These are phyloP conservation scores for Hyphopichia burtonii DNA, from an alignment of 1,139 yeast genomes.

Conservation along the genomic window DNA sequence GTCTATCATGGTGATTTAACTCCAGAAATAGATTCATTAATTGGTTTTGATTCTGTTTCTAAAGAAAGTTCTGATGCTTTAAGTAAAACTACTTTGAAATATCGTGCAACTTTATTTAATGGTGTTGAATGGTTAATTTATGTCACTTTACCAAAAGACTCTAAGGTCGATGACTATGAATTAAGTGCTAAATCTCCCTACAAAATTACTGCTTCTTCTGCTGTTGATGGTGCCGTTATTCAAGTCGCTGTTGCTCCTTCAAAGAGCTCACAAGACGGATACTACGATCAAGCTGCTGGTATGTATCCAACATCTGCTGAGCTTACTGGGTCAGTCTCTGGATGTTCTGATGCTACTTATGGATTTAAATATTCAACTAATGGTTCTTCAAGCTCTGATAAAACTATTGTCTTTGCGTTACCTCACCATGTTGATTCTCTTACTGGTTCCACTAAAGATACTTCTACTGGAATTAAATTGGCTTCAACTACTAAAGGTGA, in stretches of 20 bases:
- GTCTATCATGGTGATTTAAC: constrained; percentile 50
- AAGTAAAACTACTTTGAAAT: constrained; percentile 42
- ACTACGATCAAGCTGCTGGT: constrained; percentile 39
- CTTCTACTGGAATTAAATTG: constrained; percentile 49
- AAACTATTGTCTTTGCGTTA: constrained; percentile 60
- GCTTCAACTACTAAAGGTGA: constrained; percentile 66
- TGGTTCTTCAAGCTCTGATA: constrained; percentile 54
- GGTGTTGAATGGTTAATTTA: constrained; percentile 56
- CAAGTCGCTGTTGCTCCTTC: constrained; percentile 55
- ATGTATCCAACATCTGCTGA: constrained; percentile 33
- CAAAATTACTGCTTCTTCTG: constrained; percentile 34
- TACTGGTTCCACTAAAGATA: constrained; percentile 28
- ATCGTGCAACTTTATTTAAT: constrained; percentile 42
- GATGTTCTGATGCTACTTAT: constrained; percentile 46
- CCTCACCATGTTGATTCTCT: constrained; percentile 70
- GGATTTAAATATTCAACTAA: constrained; percentile 49
- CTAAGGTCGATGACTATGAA: constrained; percentile 21
- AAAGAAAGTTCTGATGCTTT: constrained; percentile 32
- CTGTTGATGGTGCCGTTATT: constrained; percentile 48
- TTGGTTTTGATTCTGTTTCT: constrained; percentile 44
- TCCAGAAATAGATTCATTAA: constrained; percentile 45
- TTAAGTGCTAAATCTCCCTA: constrained; percentile 29
- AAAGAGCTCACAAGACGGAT: constrained; percentile 21
- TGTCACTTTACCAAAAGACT: constrained; percentile 42
- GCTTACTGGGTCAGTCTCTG: constrained; percentile 26